A percentile compares a stretch with the other conserved stretches of the same genome.
phyloP scores from a whole-genome alignment of 1,284 basidiomycete species.

The Pisolithus thermaeus region DNA sequence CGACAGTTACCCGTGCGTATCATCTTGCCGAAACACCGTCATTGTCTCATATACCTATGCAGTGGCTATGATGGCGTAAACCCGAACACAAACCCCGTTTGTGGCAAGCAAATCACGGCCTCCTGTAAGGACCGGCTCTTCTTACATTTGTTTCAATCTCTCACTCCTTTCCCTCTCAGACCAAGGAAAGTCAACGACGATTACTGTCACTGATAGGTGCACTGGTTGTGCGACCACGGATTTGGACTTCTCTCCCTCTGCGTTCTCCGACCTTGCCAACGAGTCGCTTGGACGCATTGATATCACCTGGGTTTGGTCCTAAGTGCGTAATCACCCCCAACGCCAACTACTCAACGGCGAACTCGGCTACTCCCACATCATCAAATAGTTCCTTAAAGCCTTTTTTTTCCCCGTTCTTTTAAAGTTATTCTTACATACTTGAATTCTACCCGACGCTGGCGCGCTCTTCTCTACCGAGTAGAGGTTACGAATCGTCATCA shows the following conservation, averaged over 20 bases:
- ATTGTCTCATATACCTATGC: slow-evolving; percentile 4
- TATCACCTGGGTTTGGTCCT: slow-evolving; percentile 44
- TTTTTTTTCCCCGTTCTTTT: slow-evolving; percentile 3
- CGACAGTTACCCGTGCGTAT: slow-evolving; percentile 56
- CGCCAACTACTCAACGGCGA: background rate
- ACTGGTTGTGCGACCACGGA: slow-evolving; percentile 42
- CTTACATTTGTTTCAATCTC: background rate
- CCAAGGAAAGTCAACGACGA: slow-evolving; percentile 42
- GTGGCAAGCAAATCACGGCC: slow-evolving; percentile 40
- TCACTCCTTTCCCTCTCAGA: slow-evolving; percentile 31
- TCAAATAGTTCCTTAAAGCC: slow-evolving; percentile 24
- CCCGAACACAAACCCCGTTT: slow-evolving; percentile 63
- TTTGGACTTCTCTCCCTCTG: slow-evolving; percentile 55
- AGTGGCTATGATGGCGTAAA: slow-evolving; percentile 47
- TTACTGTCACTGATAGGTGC: slow-evolving; percentile 60
- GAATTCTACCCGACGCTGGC: slow-evolving; percentile 9
- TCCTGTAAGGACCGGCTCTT: slow-evolving; percentile 32
- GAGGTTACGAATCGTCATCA: background rate
- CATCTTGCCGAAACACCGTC: background rate
- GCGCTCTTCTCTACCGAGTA: slow-evolving; percentile 7
- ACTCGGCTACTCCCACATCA: background rate
- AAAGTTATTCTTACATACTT: background rate
- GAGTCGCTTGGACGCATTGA: slow-evolving; percentile 45
- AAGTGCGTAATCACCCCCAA: background rate
- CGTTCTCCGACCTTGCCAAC: slow-evolving; percentile 41